phyloP scores from a whole-genome alignment of 352 stramenopile genomes.

The Pythium utonaiense region DNA sequence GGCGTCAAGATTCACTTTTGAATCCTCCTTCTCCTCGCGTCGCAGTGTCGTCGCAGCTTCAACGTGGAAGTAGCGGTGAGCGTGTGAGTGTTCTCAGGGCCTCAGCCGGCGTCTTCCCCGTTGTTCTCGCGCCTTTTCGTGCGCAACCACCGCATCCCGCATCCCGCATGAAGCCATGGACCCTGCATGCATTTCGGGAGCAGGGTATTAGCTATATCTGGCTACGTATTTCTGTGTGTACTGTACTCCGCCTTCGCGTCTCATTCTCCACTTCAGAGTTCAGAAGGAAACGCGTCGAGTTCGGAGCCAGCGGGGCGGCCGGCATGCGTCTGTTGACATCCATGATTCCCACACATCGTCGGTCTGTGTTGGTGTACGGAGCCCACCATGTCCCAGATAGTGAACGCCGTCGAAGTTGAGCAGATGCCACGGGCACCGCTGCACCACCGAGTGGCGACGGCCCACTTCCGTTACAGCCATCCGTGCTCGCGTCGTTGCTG shows the following conservation, averaged over 20 bases:
- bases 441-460: neutral
- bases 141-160: neutral
- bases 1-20: conserved; percentile 24
- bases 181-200: too few relatives aligned
- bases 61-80: too few relatives aligned
- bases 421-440: neutral
- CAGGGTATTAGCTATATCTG: neutral
- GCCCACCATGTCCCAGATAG: neutral
- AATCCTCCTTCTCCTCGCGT: conserved; percentile 13
- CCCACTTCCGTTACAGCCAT: neutral
- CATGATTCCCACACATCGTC: too few relatives aligned
- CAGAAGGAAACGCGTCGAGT: too few relatives aligned
- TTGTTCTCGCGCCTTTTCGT: conserved; percentile 6
- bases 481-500: neutral
- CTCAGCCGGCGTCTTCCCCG: neutral
- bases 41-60: conserved; percentile 16
- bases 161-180: too few relatives aligned
- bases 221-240: neutral
- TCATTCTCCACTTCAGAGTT: neutral
- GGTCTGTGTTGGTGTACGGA: neutral
- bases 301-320: too few relatives aligned
- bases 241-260: neutral
- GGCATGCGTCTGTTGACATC: too few relatives aligned
- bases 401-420: neutral
- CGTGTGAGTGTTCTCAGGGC: neutral